Evolutionary conservation across 306 rosid genomes (phyloP), one percentile per base, ranked within the genome.

Genomic region (Sechiopsis laciniata): DNA sequence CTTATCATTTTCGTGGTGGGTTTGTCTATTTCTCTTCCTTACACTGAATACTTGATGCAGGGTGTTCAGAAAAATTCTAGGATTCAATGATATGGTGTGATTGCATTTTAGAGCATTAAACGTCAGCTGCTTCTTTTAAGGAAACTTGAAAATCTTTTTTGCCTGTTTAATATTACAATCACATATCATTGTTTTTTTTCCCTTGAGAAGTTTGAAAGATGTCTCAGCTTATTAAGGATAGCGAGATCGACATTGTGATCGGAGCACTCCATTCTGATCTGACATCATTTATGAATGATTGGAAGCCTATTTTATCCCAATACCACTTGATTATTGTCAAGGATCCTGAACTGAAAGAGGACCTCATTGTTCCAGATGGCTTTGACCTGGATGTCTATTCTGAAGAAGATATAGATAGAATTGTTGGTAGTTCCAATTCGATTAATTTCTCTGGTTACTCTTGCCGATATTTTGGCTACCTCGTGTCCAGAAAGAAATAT

Each of bases 391-490:
- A 89, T 65, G 80, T 89, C 80, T 91, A 83, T 76, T 55, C 87
- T 3, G 82, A 83, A 72, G 78, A 88, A 71, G 99, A 95, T 67
- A 89, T 95, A 26, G 87, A 85, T 66, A 83, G 71, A 67, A 78
- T 82, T 71, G 90, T 83, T 66, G 99, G 96, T 78, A 85, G 95
- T 56, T 78, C 99, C 19, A 40, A 75, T 68, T 83, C 95, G 14
- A 52, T 78, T 76, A 83, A 81, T 76, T 91, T 95, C 86, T 83
- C 97, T 57, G 99, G 99, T 70, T 95, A 95, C 82, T 84, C 99
- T 0, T 91, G 96, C 75, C 86, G 99, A 83, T 95, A 95, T 78
- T 95, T 95, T 67, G 99, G 99, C 67, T 84, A 86, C 73, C 91
- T 95, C 17, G 56, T 91, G 61, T 95, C 97, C 8, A 87, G 75